Evolutionary conservation across 2,329 filamentous ascomycete genomes (phyloP).

Genomic region (Stagonosporopsis vannaccii): DNA sequence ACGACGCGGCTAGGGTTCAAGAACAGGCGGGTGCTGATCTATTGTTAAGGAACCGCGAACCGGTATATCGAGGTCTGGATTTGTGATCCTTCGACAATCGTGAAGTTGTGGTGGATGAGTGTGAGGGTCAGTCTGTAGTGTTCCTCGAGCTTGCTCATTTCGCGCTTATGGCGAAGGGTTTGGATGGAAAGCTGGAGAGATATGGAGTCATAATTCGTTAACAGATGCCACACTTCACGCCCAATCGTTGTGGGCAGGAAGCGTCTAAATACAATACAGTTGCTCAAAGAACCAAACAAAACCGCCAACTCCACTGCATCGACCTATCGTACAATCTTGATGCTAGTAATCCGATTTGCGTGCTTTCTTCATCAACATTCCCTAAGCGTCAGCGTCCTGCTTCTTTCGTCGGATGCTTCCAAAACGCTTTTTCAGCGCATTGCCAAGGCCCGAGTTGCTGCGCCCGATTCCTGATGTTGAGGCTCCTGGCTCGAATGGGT

Average conservation of each 20-base stretch:
- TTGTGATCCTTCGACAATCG: neutral
- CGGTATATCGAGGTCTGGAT: neutral
- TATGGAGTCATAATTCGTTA: constrained; percentile 10
- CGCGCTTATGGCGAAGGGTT: neutral
- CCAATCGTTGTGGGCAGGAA: neutral
- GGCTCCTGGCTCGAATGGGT: constrained; percentile 40
- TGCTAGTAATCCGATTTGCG: constrained; percentile 1
- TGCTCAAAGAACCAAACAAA: neutral
- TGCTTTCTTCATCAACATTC: constrained; percentile 4
- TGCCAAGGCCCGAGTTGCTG: constrained; percentile 46
- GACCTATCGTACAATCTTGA: constrained; percentile 12
- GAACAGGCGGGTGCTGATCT: constrained; percentile 6
- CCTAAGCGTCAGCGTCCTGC: constrained; percentile 36
- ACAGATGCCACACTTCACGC: constrained; percentile 8
- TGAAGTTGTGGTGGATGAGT: neutral
- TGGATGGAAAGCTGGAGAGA: neutral
- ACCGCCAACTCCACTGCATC: constrained; percentile 1
- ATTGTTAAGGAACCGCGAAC: neutral
- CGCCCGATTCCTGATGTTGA: constrained; percentile 36
- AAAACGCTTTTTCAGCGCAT: constrained; percentile 56
- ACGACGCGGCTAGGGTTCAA: constrained; percentile 11
- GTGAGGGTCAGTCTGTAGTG: neutral
- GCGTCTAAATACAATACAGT: neutral
- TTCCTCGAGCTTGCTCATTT: neutral
- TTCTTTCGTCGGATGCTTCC: constrained; percentile 53